phyloP scores from a whole-genome alignment of 768 basidiomycete species.

The Boletus pseudo-olivaceus region DNA sequence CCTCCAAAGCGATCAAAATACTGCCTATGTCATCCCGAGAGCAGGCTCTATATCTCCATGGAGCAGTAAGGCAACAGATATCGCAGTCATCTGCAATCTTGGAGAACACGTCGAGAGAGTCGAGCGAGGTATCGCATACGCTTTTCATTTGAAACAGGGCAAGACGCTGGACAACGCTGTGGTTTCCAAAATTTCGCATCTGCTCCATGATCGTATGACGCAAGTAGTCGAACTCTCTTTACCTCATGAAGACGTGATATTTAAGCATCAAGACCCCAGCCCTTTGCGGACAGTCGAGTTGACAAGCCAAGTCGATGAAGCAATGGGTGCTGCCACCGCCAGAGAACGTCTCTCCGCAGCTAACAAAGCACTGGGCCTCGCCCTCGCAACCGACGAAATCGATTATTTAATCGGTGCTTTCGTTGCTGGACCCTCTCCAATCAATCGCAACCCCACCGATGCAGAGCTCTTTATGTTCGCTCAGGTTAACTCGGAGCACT shows the following conservation, averaged over 20 bases:
- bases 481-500: conserved; percentile 99
- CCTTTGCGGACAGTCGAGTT: conserved; percentile 74
- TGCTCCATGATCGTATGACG: conserved; percentile 96
- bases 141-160: conserved; percentile 47
- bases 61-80: conserved; percentile 99
- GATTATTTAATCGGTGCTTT: conserved; percentile 90
- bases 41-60: conserved; percentile 94
- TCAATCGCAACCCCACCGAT: conserved; percentile 87
- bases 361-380: conserved; percentile 85
- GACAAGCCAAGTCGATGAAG: conserved; percentile 22
- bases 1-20: conserved; percentile 35
- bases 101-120: conserved; percentile 68
- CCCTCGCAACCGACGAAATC: conserved; percentile 86
- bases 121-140: conserved; percentile 78
- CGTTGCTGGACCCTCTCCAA: conserved; percentile 60
- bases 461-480: conserved; percentile 99
- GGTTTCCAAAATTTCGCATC: conserved; percentile 55
- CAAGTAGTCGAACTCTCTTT: conserved; percentile 61
- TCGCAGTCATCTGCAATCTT: conserved; percentile 83
- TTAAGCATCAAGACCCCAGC: conserved; percentile 57
- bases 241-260: conserved; percentile 58
- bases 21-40: conserved; percentile 76
- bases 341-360: conserved; percentile 65
- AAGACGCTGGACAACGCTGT: conserved; percentile 42
- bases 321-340: conserved; percentile 39